Evolutionary conservation across 2,329 filamentous ascomycete species (phyloP).

Genomic region (Diaporthe velutina): DNA sequence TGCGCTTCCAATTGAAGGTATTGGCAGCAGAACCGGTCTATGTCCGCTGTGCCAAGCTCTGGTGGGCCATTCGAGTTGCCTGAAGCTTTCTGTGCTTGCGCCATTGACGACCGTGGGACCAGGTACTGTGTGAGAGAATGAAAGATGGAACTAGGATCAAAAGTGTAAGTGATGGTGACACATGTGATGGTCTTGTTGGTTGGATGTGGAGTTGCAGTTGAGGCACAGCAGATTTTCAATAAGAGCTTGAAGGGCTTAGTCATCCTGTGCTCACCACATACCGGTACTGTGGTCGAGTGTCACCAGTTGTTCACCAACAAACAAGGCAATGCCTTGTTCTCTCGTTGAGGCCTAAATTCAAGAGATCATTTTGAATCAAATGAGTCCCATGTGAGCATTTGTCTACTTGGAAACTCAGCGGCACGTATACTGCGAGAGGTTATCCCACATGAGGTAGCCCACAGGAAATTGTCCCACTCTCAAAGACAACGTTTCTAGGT

Average conservation of each 20-base stretch:
- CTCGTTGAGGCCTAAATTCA: background rate
- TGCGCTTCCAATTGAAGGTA: constrained; percentile 81
- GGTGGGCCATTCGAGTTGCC: background rate
- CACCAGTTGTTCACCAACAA: background rate
- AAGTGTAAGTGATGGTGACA: background rate
- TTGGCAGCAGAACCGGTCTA: constrained; percentile 74
- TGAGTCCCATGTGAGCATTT: background rate
- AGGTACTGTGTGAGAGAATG: background rate
- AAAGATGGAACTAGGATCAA: background rate
- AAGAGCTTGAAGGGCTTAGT: constrained; percentile 11
- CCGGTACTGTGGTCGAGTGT: background rate
- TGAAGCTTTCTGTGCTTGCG: background rate
- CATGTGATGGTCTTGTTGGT: background rate
- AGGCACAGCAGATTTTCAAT: constrained; percentile 12
- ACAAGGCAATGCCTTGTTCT: background rate
- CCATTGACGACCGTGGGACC: background rate
- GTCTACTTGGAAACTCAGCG: background rate
- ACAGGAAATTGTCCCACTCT: background rate
- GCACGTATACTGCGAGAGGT: background rate
- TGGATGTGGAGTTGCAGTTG: background rate
- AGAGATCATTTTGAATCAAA: background rate
- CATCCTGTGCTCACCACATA: background rate
- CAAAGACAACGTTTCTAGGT: background rate
- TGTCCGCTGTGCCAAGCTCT: constrained; percentile 33
- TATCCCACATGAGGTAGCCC: background rate